phyloP scores from a whole-genome alignment of 768 basidiomycete genomes.

The Panaeolus papilionaceus region DNA sequence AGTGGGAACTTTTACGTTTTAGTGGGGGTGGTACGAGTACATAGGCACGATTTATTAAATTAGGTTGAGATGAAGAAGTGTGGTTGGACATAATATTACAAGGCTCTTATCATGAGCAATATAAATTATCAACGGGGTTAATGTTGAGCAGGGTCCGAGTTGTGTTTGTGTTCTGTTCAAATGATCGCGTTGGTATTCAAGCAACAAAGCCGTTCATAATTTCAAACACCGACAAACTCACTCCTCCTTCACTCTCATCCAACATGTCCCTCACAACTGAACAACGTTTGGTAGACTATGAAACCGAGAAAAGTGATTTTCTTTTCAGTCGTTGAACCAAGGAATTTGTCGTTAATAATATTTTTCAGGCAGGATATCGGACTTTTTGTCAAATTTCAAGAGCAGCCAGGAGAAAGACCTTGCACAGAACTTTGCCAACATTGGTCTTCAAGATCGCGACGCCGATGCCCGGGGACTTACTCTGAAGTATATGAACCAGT shows the following conservation, averaged over 20 bases:
- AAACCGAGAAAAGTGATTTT: constrained; percentile 69
- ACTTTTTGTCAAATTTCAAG: constrained; percentile 75
- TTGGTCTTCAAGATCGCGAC: constrained; percentile 65
- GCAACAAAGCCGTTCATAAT: constrained; percentile 24
- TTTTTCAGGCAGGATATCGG: constrained; percentile 65
- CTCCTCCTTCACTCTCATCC: constrained; percentile 37
- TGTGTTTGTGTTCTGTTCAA: constrained; percentile 2
- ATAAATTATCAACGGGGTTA: background rate
- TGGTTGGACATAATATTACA: background rate
- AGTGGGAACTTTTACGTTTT: background rate
- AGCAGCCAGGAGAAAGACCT: constrained; percentile 66
- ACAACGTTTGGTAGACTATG: constrained; percentile 50
- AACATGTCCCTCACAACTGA: constrained; percentile 70
- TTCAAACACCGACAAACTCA: constrained; percentile 45
- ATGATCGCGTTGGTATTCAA: background rate
- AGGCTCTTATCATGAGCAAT: background rate
- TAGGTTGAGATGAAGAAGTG: background rate
- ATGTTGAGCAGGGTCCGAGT: constrained; percentile 7
- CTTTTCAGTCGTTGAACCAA: background rate
- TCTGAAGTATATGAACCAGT: constrained; percentile 82
- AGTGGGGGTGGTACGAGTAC: background rate
- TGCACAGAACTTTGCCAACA: constrained; percentile 68
- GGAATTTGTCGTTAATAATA: constrained; percentile 14
- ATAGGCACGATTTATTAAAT: background rate
- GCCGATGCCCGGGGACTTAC: constrained; percentile 37